phyloP scores from a whole-genome alignment of 208 protist species.

The Trypanosoma grayi region DNA sequence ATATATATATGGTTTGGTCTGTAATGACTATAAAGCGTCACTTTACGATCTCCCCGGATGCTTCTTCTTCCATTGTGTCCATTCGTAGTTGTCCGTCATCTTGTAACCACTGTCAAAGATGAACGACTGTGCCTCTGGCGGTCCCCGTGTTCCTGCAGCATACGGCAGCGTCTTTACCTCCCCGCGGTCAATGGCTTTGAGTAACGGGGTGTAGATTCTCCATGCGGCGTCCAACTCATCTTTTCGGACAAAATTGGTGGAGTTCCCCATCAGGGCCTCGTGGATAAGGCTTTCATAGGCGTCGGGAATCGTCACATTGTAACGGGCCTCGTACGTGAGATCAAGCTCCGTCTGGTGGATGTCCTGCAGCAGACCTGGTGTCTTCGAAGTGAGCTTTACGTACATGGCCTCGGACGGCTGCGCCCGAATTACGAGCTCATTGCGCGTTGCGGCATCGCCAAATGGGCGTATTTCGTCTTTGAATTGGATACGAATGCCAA shows the following conservation, averaged over 20 bases:
- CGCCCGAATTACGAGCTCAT: conserved; percentile 92
- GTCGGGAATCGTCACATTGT: conserved; percentile 80
- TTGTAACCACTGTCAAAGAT: conserved; percentile 60
- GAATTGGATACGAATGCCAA: conserved; percentile 88
- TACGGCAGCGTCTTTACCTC: conserved; percentile 67
- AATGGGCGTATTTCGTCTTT: conserved; percentile 86
- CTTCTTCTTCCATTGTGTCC: conserved; percentile 6
- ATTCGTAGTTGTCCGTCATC: conserved; percentile 24
- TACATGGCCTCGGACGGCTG: conserved; percentile 93
- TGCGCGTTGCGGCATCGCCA: conserved; percentile 66
- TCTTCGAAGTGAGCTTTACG: conserved; percentile 89
- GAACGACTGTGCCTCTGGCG: conserved; percentile 71
- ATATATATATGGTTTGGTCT: no score
- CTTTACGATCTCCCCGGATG: no score
- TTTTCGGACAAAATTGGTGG: conserved; percentile 90
- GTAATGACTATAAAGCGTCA: conserved; percentile 1
- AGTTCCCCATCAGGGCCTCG: conserved; percentile 79
- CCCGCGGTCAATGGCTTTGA: conserved; percentile 83
- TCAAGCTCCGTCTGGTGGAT: conserved; percentile 90
- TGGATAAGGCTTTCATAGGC: conserved; percentile 92
- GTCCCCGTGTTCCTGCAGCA: conserved; percentile 78
- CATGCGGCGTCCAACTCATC: conserved; percentile 92
- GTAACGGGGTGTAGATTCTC: conserved; percentile 90
- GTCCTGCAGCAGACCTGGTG: conserved; percentile 67
- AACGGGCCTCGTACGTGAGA: conserved; percentile 83